phyloP scores from a whole-genome alignment of 106 monocot genomes.

The Dendrobium huoshanense region DNA sequence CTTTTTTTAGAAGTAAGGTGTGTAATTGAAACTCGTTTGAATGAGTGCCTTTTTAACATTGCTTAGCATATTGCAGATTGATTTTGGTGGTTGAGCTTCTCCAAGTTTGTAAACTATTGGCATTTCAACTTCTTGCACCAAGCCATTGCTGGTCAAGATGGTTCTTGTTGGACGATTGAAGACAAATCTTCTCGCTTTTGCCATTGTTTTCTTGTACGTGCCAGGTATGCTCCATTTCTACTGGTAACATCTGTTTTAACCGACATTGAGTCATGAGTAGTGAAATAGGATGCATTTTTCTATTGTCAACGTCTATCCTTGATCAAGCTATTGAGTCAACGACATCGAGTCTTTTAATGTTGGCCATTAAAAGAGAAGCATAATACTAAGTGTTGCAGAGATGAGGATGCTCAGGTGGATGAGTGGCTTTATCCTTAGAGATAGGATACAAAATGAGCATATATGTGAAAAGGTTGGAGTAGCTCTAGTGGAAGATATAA shows the following conservation, averaged over 20 bases:
- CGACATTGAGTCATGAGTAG: neutral
- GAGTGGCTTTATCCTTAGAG: no score
- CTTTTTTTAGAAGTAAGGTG: neutral
- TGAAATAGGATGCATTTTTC: neutral
- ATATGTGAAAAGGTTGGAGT: no score
- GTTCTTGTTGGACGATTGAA: neutral
- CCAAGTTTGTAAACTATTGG: neutral
- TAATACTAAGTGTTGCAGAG: no score
- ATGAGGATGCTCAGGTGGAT: no score
- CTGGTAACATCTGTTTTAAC: neutral
- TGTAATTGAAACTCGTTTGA: neutral
- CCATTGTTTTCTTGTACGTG: slow-evolving; percentile 2
- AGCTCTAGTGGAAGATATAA: no score
- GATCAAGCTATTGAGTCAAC: no score
- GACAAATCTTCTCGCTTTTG: neutral
- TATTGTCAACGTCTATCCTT: neutral
- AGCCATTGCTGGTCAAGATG: slow-evolving; percentile 1
- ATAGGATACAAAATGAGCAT: no score
- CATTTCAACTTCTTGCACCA: neutral
- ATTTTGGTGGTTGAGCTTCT: neutral
- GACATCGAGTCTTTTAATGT: no score
- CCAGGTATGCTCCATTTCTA: slow-evolving; percentile 1
- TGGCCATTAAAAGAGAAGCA: no score
- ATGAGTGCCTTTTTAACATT: neutral
- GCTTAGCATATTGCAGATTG: neutral